These are phyloP conservation scores for Penicillium vulpinum DNA, from an alignment of 2,329 filamentous ascomycete species.

Conservation along the genomic window DNA sequence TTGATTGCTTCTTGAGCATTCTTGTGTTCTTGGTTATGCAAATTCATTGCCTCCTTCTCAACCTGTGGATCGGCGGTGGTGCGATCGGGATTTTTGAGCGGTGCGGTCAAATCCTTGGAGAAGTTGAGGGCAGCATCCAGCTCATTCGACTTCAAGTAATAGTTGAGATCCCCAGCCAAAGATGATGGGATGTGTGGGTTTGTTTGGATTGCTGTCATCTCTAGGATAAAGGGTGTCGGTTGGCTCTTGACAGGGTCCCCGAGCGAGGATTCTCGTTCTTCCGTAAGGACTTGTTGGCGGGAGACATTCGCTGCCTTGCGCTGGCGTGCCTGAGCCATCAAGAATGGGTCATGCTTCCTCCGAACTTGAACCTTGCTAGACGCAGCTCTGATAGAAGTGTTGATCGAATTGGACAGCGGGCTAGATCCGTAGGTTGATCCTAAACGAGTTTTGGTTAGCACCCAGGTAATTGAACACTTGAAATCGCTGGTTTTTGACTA, in stretches of 20 bases:
- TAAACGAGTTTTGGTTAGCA: slow-evolving; percentile 19
- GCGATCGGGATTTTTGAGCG: slow-evolving; percentile 33
- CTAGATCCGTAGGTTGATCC: slow-evolving; percentile 34
- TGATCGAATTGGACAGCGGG: slow-evolving; percentile 54
- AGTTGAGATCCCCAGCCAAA: slow-evolving; percentile 58
- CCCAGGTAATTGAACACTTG: not conserved
- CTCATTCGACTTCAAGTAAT: slow-evolving; percentile 69
- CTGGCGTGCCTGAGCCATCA: slow-evolving; percentile 75
- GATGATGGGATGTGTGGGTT: slow-evolving; percentile 16
- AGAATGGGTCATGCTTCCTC: slow-evolving; percentile 75
- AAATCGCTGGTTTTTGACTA: not conserved
- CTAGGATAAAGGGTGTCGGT: slow-evolving; percentile 72
- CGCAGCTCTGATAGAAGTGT: slow-evolving; percentile 62
- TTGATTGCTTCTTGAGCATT: slow-evolving; percentile 73
- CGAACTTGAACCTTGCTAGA: slow-evolving; percentile 65
- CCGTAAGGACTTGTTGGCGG: slow-evolving; percentile 68
- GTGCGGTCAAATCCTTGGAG: slow-evolving; percentile 63
- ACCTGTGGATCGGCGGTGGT: slow-evolving; percentile 40
- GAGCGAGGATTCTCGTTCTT: slow-evolving; percentile 62
- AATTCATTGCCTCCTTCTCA: slow-evolving; percentile 39
- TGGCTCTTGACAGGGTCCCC: slow-evolving; percentile 80
- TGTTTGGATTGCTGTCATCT: slow-evolving; percentile 27
- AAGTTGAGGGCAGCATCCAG: slow-evolving; percentile 65
- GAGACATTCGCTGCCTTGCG: slow-evolving; percentile 80
- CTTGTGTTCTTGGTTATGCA: slow-evolving; percentile 58